Conservation (phyloP, 2,329 filamentous ascomycete species). For the Monosporascus sp. region DNA sequence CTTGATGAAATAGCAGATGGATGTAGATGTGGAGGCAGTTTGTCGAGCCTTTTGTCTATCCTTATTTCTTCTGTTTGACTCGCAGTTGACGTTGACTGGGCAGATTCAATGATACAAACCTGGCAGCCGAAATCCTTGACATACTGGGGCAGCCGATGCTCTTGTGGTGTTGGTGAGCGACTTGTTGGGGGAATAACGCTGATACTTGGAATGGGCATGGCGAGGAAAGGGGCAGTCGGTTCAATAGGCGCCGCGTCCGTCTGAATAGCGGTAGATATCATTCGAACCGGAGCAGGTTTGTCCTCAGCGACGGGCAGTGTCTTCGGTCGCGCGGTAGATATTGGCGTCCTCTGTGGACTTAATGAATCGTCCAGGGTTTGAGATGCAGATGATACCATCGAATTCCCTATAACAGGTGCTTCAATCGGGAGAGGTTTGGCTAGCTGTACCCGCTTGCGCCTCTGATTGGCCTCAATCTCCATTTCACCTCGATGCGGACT, state of each 20-base stretch:
- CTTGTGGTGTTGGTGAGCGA: slow-evolving; percentile 71
- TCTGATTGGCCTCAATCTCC: slow-evolving; percentile 69
- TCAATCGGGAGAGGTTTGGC: slow-evolving; percentile 47
- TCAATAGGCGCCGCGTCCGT: slow-evolving; percentile 39
- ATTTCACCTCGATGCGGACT: slow-evolving; percentile 41
- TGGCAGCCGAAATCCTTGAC: slow-evolving; percentile 81
- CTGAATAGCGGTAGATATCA: slow-evolving; percentile 57
- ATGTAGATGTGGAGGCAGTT: slow-evolving; percentile 71
- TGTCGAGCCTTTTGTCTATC: slow-evolving; percentile 70
- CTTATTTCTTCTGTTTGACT: slow-evolving; percentile 90
- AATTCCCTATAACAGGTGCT: slow-evolving; percentile 30
- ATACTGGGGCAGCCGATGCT: slow-evolving; percentile 71
- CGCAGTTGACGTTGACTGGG: slow-evolving; percentile 46
- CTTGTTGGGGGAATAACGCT: slow-evolving; percentile 85
- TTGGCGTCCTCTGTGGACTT: slow-evolving; percentile 62
- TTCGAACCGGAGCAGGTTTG: slow-evolving; percentile 30
- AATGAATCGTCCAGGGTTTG: slow-evolving; percentile 59
- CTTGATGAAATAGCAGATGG: slow-evolving; percentile 68
- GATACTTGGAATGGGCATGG: slow-evolving; percentile 71
- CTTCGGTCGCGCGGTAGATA: slow-evolving; percentile 40
- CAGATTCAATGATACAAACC: slow-evolving; percentile 51
- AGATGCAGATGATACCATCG: slow-evolving; percentile 61
- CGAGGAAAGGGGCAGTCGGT: slow-evolving; percentile 23
- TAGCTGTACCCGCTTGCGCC: slow-evolving; percentile 61
- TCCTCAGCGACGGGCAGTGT: slow-evolving; percentile 32